Conservation (phyloP, 768 basidiomycete genomes). For the Rhodosporidiobolus odoratus region DNA sequence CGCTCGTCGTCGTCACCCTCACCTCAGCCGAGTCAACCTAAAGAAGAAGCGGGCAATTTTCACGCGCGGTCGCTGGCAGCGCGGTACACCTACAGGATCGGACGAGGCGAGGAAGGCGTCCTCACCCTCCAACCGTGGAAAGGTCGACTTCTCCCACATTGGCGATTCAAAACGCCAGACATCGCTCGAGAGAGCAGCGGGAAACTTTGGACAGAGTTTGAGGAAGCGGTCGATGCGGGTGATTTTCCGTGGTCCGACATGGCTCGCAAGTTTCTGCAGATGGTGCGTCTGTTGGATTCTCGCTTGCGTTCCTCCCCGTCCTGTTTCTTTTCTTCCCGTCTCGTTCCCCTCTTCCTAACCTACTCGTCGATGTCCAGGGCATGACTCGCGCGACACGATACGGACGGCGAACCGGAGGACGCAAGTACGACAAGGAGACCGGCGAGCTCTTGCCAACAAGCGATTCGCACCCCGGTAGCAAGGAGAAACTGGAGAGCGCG, state of each 20-base stretch:
- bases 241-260: constrained; percentile 33
- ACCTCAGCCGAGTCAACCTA: no score
- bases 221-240: background rate
- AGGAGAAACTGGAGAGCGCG: constrained; percentile 15
- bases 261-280: constrained; percentile 33
- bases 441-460: constrained; percentile 11
- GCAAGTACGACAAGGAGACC: constrained; percentile 16
- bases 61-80: no score
- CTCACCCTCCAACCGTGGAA: constrained; percentile 30
- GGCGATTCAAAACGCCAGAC: constrained; percentile 21
- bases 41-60: no score
- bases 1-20: no score
- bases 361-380: background rate
- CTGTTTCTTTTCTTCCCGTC: background rate
- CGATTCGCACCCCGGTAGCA: constrained; percentile 5
- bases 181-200: constrained; percentile 3
- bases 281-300: no score
- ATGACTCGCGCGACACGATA: constrained; percentile 31
- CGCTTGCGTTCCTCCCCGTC: no score
- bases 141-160: constrained; percentile 12
- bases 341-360: background rate
- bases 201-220: constrained; percentile 7
- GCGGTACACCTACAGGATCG: constrained; percentile 15
- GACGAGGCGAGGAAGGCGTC: constrained; percentile 29
- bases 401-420: constrained; percentile 26